Base-by-base conservation (phyloP, 2,329 filamentous ascomycete genomes). In the Epichloe scottii region DNA sequence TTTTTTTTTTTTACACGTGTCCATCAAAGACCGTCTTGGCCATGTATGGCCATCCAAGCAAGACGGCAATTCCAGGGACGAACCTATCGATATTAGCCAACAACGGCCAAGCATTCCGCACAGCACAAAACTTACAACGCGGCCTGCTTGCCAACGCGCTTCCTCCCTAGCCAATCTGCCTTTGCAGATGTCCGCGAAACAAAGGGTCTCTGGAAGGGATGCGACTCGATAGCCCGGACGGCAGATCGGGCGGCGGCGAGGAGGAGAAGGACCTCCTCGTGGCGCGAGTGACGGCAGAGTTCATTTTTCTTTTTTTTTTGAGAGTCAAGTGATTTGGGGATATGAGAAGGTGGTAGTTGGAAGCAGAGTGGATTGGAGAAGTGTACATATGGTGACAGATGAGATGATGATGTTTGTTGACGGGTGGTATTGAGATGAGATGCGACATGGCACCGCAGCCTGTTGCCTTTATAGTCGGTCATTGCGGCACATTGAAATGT, bases 41-140 rank as follows among this genome's bases (percentile, higher is more conserved):
- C 21, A 59, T 54, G 5, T 59, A 49, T 17, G 67, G 67, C 67
- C 67, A 69, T 49, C 64, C 63, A 17, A 69, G 60, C 21, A 68
- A 51, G 42, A 64, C 43, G 41, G 54, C 56, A 47, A 68, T 61
- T 39, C 62, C 60, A 45, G 66, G 66, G 51, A 63, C 58, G 60
- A 67, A 69, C 34, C 67, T 69, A 47, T 42, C 19, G 45, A 14
- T 10, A 3, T 49, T 5, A 46, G 51, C 17, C 17, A 11, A 62
- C 54, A 58, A 30, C 30, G 30, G 8, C 8, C 30, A 10, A 30
- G 8, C 30, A 30, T 30, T 30, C 30, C 30, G 30, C 30, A 11
- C 30, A 2, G 21, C 6, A 30, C 4, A 6, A 21, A 5, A 63
- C 67, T 60, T 63, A 69, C 67, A 66, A 42, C 26, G 61, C 52